Evolutionary conservation across 495 filamentous ascomycete species (phyloP).

Genomic region (Penicillium pulvis): DNA sequence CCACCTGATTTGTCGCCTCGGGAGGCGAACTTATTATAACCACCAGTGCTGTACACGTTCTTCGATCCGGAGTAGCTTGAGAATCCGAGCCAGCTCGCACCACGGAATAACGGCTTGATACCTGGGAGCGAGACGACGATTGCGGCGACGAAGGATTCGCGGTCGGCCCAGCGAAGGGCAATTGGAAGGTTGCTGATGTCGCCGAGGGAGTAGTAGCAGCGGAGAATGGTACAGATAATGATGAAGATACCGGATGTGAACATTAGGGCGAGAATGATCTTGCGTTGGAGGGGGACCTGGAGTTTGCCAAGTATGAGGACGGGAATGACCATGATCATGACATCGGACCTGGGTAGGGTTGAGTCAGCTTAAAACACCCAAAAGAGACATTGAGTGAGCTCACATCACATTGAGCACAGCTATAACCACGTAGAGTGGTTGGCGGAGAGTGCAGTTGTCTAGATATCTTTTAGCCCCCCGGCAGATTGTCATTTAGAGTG

Average conservation of each 20-base stretch:
- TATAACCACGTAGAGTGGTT: slow-evolving; percentile 25
- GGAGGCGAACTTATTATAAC: slow-evolving; percentile 16
- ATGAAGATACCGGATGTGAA: slow-evolving; percentile 34
- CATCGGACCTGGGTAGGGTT: slow-evolving; percentile 23
- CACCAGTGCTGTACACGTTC: slow-evolving; percentile 12
- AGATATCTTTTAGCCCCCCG: not conserved
- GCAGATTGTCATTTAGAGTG: not conserved
- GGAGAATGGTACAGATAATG: slow-evolving; percentile 30
- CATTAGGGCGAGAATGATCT: slow-evolving; percentile 25
- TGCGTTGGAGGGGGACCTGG: slow-evolving; percentile 25
- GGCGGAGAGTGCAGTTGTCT: slow-evolving; percentile 30
- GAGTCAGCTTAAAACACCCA: not conserved
- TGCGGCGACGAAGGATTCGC: slow-evolving; percentile 29
- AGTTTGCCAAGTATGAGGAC: slow-evolving; percentile 30
- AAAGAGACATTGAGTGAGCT: not conserved
- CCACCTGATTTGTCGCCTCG: slow-evolving; percentile 4
- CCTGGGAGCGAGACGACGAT: slow-evolving; percentile 27
- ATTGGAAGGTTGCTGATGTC: slow-evolving; percentile 22
- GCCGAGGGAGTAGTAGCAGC: slow-evolving; percentile 27
- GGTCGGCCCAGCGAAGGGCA: slow-evolving; percentile 27
- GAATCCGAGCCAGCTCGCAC: slow-evolving; percentile 22
- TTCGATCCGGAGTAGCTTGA: slow-evolving; percentile 15
- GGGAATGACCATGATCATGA: slow-evolving; percentile 22
- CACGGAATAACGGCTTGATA: slow-evolving; percentile 30
- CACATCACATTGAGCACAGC: slow-evolving; percentile 26